Evolutionary conservation across 169 alveolate species (phyloP).

Genomic region (Besnoitia besnoiti): DNA sequence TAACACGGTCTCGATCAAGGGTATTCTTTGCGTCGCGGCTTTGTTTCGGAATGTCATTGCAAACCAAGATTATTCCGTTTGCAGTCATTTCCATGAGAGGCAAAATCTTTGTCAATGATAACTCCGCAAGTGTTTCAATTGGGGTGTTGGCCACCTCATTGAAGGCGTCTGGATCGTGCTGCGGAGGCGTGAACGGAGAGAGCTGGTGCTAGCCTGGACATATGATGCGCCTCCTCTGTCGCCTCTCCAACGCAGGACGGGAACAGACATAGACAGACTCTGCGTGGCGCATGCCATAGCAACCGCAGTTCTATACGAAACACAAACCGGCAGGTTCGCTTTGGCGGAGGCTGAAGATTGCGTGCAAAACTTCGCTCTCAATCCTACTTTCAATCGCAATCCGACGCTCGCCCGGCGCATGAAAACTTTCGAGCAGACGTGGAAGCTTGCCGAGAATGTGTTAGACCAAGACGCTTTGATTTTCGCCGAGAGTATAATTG

Average conservation of each 20-base stretch:
- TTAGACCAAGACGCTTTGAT: constrained; percentile 15
- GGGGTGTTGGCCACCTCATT: too few species aligned
- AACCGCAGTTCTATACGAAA: not conserved
- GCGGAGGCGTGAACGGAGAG: too few species aligned
- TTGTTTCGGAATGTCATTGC: too few species aligned
- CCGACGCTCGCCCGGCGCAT: not conserved
- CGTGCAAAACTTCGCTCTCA: constrained; percentile 32
- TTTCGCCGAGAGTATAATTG: not conserved
- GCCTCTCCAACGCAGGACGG: not conserved
- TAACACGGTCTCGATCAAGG: too few species aligned
- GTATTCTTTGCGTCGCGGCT: too few species aligned
- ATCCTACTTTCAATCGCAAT: constrained; percentile 21
- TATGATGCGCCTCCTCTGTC: too few species aligned
- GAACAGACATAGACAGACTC: not conserved
- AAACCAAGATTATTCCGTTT: too few species aligned
- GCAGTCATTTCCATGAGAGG: too few species aligned
- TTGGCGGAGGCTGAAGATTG: not conserved
- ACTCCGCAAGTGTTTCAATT: too few species aligned
- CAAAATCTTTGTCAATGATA: too few species aligned
- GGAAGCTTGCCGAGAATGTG: constrained; percentile 1
- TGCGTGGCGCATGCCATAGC: constrained; percentile 36
- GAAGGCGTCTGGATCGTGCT: too few species aligned
- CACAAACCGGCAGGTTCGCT: not conserved
- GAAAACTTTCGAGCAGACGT: not conserved
- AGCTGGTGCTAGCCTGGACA: too few species aligned